Evolutionary conservation across 2,329 filamentous ascomycete genomes (phyloP), one percentile per base, ranked within the genome.

Genomic region (Diaporthe sp.): DNA sequence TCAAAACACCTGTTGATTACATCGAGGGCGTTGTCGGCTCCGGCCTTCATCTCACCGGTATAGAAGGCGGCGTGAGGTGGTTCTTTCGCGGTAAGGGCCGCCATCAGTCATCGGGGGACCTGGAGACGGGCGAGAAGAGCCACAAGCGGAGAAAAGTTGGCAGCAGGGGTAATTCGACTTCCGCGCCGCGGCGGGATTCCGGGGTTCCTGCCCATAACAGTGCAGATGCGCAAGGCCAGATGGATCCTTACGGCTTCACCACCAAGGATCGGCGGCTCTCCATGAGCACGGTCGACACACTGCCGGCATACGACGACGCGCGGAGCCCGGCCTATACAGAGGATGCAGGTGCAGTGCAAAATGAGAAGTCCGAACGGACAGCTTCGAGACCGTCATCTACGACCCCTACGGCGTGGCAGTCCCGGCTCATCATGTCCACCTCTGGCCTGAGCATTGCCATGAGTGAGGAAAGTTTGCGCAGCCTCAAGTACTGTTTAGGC

Each of bases 381-480:
- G 79, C 82, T 5, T 80, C 83, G 8, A 83, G 76, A 15, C 74
- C 79, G 44, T 76, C 79, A 8, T 80, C 80, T 19, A 78, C 80
- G 61, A 79, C 79, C 12, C 76, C 79, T 58, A 78, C 79, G 39
- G 82, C 88, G 81, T 97, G 95, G 95, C 94, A 94, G 77, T 94
- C 94, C 15, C 92, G 95, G 19, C 87, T 98, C 25, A 94, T 98
- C 79, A 94, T 98, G 82, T 96, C 95, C 7, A 98, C 96, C 0
- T 98, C 95, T 0, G 96, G 95, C 0, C 89, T 98, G 0, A 95
- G 95, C 78, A 93, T 98, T 22, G 95, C 97, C 1, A 95, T 99
- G 90, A 97, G 94, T 80, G 94, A 97, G 25, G 94, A 97, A 80
- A 98, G 95, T 31, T 86, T 98, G 12, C 91, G 92, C 71, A 97